phyloP scores from a whole-genome alignment of 352 stramenopile genomes.

The Phytophthora pisi region DNA sequence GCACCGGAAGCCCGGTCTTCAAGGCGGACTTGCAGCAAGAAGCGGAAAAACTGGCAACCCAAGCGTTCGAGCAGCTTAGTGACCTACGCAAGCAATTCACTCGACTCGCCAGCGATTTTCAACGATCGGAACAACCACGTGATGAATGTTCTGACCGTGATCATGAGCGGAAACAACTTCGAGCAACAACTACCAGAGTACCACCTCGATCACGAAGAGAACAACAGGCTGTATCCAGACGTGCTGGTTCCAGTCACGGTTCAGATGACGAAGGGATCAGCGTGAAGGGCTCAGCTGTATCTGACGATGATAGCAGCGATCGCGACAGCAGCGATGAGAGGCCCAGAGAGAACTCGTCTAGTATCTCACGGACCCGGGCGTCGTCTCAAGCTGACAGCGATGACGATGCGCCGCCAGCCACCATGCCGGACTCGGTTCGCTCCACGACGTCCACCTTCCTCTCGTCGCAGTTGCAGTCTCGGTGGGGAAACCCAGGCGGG shows the following conservation, averaged over 20 bases:
- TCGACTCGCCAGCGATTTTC: slow-evolving; percentile 36
- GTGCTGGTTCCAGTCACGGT: background rate
- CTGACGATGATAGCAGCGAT: slow-evolving; percentile 10
- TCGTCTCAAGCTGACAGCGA: slow-evolving; percentile 9
- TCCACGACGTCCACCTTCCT: slow-evolving; percentile 17
- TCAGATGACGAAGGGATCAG: slow-evolving; percentile 12
- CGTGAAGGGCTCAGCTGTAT: background rate
- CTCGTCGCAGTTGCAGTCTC: slow-evolving; percentile 19
- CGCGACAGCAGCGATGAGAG: slow-evolving; percentile 4
- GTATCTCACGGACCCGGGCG: background rate
- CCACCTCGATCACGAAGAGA: background rate
- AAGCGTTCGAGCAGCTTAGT: slow-evolving; percentile 55
- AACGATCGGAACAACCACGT: slow-evolving; percentile 8
- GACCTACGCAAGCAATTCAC: slow-evolving; percentile 47
- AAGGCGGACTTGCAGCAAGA: slow-evolving; percentile 32
- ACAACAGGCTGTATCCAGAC: background rate
- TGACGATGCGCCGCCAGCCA: background rate
- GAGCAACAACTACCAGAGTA: background rate
- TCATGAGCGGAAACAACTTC: background rate
- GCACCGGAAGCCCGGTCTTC: slow-evolving; percentile 42
- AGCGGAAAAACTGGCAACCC: slow-evolving; percentile 36
- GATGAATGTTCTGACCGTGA: background rate
- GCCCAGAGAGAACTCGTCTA: slow-evolving; percentile 10
- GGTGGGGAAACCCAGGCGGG: slow-evolving; percentile 5
- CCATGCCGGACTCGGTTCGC: slow-evolving; percentile 9